Evolutionary conservation across 1,284 basidiomycete genomes (phyloP), one percentile per base, ranked within the genome.

Genomic region (Neonothopanus nambi): DNA sequence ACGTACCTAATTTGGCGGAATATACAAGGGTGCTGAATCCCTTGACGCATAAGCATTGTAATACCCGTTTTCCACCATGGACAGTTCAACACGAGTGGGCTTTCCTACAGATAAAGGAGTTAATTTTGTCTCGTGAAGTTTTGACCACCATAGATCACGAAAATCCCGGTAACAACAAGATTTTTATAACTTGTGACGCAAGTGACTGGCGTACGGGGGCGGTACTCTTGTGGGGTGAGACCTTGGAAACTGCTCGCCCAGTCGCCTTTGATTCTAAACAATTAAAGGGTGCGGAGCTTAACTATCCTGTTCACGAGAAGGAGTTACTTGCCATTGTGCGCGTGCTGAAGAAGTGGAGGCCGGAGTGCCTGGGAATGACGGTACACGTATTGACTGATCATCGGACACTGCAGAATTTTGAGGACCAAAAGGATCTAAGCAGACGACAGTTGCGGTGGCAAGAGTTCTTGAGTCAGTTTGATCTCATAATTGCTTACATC

Each of bases 351-450:
- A 67, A 68, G 46, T 77, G 66, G 65, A 26, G 63, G 0, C 33
- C 57, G 1, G 62, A 70, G 35, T 59, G 76, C 0, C 20, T 75
- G 1, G 73, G 72, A 0, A 41, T 57, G 0, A 49, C 55, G 1
- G 70, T 78, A 49, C 47, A 56, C 0, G 59, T 78, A 1, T 68
- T 65, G 38, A 73, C 73, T 0, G 70, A 78, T 54, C 75, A 80
- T 54, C 38, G 63, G 0, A 75, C 73, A 0, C 61, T 78, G 0
- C 63, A 70, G 33, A 66, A 70, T 50, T 74, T 78, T 51, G 17
- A 65, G 1, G 62, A 43, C 0, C 73, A 78, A 48, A 55, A 61
- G 4, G 59, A 72, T 30, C 57, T 76, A 1, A 71, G 69, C 15
- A 40, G 60, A 1, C 37, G 67, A 5, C 73, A 72, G 56, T 51